phyloP scores from a whole-genome alignment of 306 rosid genomes.

The apple (Malus domestica) region DNA sequence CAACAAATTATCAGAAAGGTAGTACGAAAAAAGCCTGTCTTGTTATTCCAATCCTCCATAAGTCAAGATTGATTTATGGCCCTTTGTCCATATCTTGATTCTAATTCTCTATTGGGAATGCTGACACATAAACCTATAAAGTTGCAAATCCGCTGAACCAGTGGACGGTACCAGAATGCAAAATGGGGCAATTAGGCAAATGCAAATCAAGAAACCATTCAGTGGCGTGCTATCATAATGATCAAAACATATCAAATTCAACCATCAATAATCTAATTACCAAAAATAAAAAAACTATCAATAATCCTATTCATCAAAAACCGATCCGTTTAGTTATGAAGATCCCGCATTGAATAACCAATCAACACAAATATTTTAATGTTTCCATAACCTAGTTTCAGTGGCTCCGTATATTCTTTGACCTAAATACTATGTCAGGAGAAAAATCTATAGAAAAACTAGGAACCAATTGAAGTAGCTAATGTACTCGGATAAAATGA shows the following conservation, averaged over 20 bases:
- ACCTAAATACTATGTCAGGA: neutral
- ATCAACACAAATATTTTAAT: neutral
- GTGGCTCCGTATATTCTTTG: neutral
- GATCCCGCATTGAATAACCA: neutral
- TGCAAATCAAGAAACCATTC: neutral
- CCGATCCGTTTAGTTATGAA: neutral
- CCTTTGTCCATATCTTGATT: neutral
- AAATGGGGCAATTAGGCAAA: neutral
- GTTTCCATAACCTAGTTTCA: neutral
- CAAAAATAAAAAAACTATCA: too few species aligned
- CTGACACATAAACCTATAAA: neutral
- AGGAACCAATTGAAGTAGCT: neutral
- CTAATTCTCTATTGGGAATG: neutral
- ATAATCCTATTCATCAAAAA: neutral
- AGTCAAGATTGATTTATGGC: neutral
- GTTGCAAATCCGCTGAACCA: constrained; percentile 1
- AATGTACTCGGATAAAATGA: neutral
- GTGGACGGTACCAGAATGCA: neutral
- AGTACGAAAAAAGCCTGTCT: neutral
- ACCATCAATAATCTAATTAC: neutral
- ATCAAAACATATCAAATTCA: neutral
- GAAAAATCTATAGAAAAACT: neutral
- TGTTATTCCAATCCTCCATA: neutral
- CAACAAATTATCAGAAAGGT: neutral
- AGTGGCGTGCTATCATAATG: neutral